Conservation (phyloP, 108 stramenopile genomes). For the Skeletonema menzelii region DNA sequence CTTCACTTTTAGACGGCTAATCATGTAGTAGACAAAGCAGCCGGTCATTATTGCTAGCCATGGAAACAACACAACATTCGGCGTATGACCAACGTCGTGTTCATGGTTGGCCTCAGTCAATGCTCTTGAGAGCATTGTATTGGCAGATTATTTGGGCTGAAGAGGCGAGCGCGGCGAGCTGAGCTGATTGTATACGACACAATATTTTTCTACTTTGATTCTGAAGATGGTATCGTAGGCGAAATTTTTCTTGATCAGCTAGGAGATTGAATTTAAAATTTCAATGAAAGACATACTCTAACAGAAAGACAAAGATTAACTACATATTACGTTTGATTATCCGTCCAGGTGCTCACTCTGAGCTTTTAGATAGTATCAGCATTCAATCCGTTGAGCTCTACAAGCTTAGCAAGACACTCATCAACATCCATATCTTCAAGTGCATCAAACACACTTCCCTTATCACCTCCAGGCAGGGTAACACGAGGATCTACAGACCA, state of each 20-base stretch:
- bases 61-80: neutral
- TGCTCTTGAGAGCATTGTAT: too few species aligned
- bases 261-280: too few species aligned
- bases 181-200: too few species aligned
- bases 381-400: constrained; percentile 54
- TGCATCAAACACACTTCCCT: constrained; percentile 85
- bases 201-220: too few species aligned
- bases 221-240: too few species aligned
- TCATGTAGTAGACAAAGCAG: constrained; percentile 16
- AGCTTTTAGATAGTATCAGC: constrained; percentile 27
- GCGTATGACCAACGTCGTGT: neutral
- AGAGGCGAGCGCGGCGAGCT: too few species aligned
- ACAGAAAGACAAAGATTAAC: too few species aligned
- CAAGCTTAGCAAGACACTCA: constrained; percentile 73
- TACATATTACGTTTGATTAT: too few species aligned
- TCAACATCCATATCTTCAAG: constrained; percentile 88
- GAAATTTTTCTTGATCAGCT: too few species aligned
- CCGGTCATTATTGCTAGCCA: constrained; percentile 38
- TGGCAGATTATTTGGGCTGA: too few species aligned
- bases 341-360: neutral
- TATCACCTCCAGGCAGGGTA: constrained; percentile 58
- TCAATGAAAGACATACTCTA: too few species aligned
- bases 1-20: constrained; percentile 28
- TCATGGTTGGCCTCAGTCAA: too few species aligned
- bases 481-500: constrained; percentile 88